These are phyloP conservation scores for Rhizomucor miehei DNA, from an alignment of 371 early-diverging fungal genomes.

Conservation along the genomic window DNA sequence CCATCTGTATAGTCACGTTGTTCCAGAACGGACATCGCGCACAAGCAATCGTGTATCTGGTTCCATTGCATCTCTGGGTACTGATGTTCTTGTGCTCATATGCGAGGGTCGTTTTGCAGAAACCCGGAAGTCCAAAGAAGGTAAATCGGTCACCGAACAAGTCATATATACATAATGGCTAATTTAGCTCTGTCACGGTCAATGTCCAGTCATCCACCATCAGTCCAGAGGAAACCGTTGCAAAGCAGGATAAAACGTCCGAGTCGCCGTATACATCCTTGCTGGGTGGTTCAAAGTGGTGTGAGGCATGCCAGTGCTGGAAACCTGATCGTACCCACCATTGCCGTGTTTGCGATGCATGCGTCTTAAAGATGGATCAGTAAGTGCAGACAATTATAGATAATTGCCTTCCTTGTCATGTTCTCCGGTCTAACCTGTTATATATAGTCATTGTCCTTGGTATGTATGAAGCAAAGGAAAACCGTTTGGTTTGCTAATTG, in stretches of 20 bases:
- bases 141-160: background rate
- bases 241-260: background rate
- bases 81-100: slow-evolving; percentile 8
- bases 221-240: background rate
- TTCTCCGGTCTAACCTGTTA: background rate
- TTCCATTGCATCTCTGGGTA: slow-evolving; percentile 9
- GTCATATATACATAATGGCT: background rate
- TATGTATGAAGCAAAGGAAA: slow-evolving; percentile 7
- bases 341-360: slow-evolving; percentile 58
- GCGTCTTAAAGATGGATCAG: slow-evolving; percentile 65
- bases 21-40: slow-evolving; percentile 3
- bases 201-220: background rate
- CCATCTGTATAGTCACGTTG: slow-evolving; percentile 6
- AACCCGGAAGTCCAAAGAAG: slow-evolving; percentile 13
- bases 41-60: slow-evolving; percentile 13
- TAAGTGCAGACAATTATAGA: slow-evolving; percentile 17
- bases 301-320: slow-evolving; percentile 45
- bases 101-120: slow-evolving; percentile 6
- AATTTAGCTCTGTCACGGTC: background rate
- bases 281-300: slow-evolving; percentile 42
- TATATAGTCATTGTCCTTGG: slow-evolving; percentile 59
- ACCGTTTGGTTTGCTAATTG: slow-evolving; percentile 2
- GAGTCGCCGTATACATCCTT: slow-evolving; percentile 3
- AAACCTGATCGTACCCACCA: slow-evolving; percentile 64
- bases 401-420: too few relatives aligned